Evolutionary conservation across 768 basidiomycete species (phyloP).

Genomic region (Lenzites betulinus): DNA sequence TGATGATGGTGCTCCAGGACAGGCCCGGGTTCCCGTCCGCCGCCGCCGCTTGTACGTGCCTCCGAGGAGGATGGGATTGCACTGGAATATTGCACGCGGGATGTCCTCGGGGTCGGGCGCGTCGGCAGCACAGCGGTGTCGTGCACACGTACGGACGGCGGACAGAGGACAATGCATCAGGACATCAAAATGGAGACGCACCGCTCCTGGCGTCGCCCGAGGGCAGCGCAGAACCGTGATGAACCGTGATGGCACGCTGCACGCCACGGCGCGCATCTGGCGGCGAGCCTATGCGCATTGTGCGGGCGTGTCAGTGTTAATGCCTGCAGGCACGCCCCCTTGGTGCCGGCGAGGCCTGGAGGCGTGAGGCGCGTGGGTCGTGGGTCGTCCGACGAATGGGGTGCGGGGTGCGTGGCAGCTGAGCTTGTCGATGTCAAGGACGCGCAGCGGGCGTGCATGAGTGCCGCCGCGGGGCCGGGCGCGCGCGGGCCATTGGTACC

Average conservation of each 20-base stretch:
- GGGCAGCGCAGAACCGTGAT: not conserved
- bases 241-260: not conserved
- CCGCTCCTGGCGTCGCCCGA: not conserved
- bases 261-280: constrained; percentile 1
- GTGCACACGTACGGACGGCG: too few species aligned
- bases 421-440: not conserved
- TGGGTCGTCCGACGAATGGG: not conserved
- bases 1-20: too few species aligned
- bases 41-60: too few species aligned
- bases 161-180: too few species aligned
- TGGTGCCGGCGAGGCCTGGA: not conserved
- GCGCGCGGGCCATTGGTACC: not conserved
- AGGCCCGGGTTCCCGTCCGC: not conserved
- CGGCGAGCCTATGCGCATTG: not conserved
- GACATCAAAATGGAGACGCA: too few species aligned
- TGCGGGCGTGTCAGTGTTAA: too few species aligned
- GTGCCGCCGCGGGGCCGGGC: not conserved
- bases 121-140: too few species aligned
- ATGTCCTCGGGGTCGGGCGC: not conserved
- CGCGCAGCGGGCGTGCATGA: not conserved
- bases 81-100: not conserved
- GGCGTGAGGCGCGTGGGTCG: not conserved
- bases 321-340: not conserved
- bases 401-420: not conserved
- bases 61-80: constrained; percentile 9